phyloP scores from a whole-genome alignment of 2,329 filamentous ascomycete species.

The Leptosphaerulina australis region DNA sequence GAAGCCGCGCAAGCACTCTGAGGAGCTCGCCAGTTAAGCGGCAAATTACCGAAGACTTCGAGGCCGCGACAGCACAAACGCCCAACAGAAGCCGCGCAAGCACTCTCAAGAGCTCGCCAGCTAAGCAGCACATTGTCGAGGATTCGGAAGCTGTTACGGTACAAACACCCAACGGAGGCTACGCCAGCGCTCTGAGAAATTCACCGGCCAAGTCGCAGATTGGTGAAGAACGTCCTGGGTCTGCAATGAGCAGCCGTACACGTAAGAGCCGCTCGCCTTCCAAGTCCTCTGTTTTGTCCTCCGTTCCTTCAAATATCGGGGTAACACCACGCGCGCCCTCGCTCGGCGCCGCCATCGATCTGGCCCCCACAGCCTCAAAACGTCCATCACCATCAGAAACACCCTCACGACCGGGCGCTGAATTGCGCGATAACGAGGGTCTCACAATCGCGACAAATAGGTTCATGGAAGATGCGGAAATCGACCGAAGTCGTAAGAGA shows the following conservation, averaged over 20 bases:
- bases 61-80: constrained; percentile 15
- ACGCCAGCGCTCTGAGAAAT: constrained; percentile 9
- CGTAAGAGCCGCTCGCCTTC: constrained; percentile 38
- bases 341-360: constrained; percentile 20
- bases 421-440: constrained; percentile 48
- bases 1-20: constrained; percentile 27
- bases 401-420: constrained; percentile 16
- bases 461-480: constrained; percentile 41
- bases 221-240: constrained; percentile 30
- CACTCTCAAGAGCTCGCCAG: constrained; percentile 6
- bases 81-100: constrained; percentile 8
- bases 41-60: background rate
- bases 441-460: constrained; percentile 45
- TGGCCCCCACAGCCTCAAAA: constrained; percentile 27
- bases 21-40: constrained; percentile 39
- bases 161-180: background rate
- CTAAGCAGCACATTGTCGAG: background rate
- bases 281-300: constrained; percentile 33
- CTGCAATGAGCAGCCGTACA: constrained; percentile 35
- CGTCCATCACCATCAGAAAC: constrained; percentile 26
- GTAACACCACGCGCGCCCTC: constrained; percentile 21
- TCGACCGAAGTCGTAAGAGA: constrained; percentile 28
- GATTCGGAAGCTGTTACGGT: background rate
- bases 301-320: constrained; percentile 26
- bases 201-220: constrained; percentile 28